Conservation (phyloP, 345 rosid genomes). For the Citrus trifoliata region DNA sequence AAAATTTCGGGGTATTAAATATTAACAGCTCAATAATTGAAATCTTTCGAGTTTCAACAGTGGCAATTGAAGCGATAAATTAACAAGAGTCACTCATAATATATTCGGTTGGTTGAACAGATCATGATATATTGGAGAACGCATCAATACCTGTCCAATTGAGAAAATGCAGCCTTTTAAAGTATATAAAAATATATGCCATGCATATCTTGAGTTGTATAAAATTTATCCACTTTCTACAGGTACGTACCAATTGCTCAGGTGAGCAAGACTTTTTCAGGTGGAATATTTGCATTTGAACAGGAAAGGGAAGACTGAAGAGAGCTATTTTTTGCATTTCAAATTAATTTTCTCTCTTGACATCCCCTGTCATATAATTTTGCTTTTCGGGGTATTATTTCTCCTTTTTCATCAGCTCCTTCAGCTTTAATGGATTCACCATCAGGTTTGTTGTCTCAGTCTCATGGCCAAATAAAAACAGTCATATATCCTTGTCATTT, state of each 20-base stretch:
- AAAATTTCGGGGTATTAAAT: no score
- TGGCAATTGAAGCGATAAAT: background rate
- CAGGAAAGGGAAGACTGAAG: no score
- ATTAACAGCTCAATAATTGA: no score
- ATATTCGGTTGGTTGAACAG: background rate
- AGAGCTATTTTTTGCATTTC: no score
- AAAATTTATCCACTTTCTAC: background rate
- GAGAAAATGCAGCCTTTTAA: background rate
- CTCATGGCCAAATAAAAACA: background rate
- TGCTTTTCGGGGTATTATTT: constrained; percentile 1
- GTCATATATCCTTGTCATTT: constrained; percentile 12
- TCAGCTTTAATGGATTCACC: background rate
- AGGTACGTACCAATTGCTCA: background rate
- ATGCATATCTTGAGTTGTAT: no score
- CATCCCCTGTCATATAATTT: background rate
- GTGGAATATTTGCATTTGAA: background rate
- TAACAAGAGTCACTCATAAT: no score
- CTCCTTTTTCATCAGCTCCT: background rate
- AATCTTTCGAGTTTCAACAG: background rate
- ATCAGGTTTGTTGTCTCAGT: background rate
- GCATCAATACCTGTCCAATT: background rate
- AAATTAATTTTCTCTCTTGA: no score
- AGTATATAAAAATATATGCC: background rate
- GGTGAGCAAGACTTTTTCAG: background rate
- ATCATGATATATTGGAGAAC: background rate